Evolutionary conservation across 768 basidiomycete species (phyloP).

Genomic region (Psilocybe azurescens): DNA sequence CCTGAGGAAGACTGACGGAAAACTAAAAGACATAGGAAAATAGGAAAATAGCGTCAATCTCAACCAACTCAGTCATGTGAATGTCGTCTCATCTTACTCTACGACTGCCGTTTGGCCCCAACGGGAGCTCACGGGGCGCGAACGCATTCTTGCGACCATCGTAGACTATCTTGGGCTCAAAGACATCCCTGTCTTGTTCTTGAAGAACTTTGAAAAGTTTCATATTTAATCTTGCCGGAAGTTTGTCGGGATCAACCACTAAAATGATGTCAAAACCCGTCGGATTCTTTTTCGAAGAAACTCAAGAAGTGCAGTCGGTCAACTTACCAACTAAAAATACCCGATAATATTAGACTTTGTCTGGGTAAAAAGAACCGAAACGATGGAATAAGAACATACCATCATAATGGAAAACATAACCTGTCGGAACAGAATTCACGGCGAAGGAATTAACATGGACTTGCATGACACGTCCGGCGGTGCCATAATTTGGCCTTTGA

Average conservation of each 20-base stretch:
- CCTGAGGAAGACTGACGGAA: slow-evolving; percentile 54
- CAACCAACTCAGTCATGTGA: not conserved
- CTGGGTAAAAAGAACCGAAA: not conserved
- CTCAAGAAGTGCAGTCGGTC: not conserved
- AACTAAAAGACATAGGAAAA: slow-evolving; percentile 48
- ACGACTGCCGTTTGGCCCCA: slow-evolving; percentile 52
- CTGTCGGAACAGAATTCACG: slow-evolving; percentile 54
- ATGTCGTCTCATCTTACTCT: slow-evolving; percentile 43
- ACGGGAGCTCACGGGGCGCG: slow-evolving; percentile 58
- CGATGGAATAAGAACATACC: slow-evolving; percentile 49
- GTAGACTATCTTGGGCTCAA: slow-evolving; percentile 75
- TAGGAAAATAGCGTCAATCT: slow-evolving; percentile 2
- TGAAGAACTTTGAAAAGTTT: slow-evolving; percentile 71
- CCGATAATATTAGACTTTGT: not conserved
- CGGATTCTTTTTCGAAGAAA: not conserved
- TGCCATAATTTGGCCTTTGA: slow-evolving; percentile 40
- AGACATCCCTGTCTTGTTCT: slow-evolving; percentile 60
- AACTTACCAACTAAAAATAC: slow-evolving; percentile 45
- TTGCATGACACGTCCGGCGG: slow-evolving; percentile 31
- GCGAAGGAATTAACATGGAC: slow-evolving; percentile 63
- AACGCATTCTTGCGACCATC: slow-evolving; percentile 83
- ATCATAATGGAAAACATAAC: slow-evolving; percentile 77
- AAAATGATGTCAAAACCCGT: not conserved
- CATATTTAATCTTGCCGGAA: slow-evolving; percentile 71
- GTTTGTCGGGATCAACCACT: slow-evolving; percentile 72